Evolutionary conservation across 148 eudicot genomes (phyloP).

Genomic region (Bassia scoparia): DNA sequence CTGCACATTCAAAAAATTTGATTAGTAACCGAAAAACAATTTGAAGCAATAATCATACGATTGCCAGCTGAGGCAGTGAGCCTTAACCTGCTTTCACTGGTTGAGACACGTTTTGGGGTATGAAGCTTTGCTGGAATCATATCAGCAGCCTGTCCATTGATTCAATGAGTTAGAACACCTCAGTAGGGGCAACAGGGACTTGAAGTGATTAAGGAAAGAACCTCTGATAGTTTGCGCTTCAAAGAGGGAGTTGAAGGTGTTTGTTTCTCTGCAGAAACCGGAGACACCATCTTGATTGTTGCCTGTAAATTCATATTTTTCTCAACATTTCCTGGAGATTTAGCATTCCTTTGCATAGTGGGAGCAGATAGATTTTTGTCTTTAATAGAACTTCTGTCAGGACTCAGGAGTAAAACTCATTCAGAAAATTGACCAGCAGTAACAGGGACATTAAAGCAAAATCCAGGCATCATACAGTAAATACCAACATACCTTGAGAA

Average conservation of each 20-base stretch:
- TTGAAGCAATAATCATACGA: not conserved
- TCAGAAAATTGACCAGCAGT: not conserved
- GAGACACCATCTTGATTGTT: slow-evolving; percentile 20
- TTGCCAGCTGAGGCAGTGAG: not conserved
- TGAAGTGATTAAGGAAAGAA: slow-evolving; percentile 17
- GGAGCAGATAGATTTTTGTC: slow-evolving; percentile 25
- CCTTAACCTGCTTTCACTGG: slow-evolving; percentile 53
- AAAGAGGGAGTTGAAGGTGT: slow-evolving; percentile 39
- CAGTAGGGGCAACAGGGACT: slow-evolving; percentile 1
- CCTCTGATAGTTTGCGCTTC: slow-evolving; percentile 68
- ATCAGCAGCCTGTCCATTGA: slow-evolving; percentile 40
- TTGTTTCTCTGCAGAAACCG: slow-evolving; percentile 33
- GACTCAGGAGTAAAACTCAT: not conserved
- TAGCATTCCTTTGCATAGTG: slow-evolving; percentile 24
- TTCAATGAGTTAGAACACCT: slow-evolving; percentile 13
- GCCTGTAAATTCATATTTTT: slow-evolving; percentile 20
- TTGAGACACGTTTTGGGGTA: slow-evolving; percentile 58
- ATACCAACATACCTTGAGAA: slow-evolving; percentile 23
- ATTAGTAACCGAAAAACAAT: slow-evolving; percentile 12
- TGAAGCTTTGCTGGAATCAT: slow-evolving; percentile 23
- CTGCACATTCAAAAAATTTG: slow-evolving; percentile 36
- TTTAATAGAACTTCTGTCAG: slow-evolving; percentile 27
- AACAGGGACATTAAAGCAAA: not conserved
- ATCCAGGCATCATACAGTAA: not conserved
- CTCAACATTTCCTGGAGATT: slow-evolving; percentile 19